These are phyloP conservation scores for Pholiota molesta DNA, from an alignment of 768 basidiomycete species.

Conservation along the genomic window DNA sequence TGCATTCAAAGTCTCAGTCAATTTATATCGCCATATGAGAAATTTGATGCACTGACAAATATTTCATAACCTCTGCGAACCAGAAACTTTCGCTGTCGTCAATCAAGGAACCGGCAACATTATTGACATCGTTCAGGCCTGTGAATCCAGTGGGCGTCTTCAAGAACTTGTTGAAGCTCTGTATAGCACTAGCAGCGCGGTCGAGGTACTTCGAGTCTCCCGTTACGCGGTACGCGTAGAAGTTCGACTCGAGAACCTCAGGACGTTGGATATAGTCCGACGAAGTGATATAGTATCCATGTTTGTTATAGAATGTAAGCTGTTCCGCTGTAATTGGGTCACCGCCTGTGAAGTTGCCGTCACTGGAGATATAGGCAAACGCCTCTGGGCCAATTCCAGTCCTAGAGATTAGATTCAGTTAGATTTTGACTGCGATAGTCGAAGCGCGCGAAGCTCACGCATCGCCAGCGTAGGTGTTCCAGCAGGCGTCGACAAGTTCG, in stretches of 20 bases:
- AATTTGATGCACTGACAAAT: conserved; percentile 49
- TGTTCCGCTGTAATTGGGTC: conserved; percentile 37
- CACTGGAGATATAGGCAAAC: conserved; percentile 64
- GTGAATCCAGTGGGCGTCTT: conserved; percentile 50
- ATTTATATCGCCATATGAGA: neutral
- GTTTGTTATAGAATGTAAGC: conserved; percentile 53
- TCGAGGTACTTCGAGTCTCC: conserved; percentile 71
- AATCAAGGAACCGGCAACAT: conserved; percentile 40
- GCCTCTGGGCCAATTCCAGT: conserved; percentile 79
- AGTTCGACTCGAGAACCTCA: conserved; percentile 80
- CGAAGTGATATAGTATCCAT: conserved; percentile 67
- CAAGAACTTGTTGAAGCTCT: conserved; percentile 62
- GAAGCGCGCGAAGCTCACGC: conserved; percentile 41
- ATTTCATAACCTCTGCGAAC: conserved; percentile 81
- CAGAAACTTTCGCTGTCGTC: conserved; percentile 71
- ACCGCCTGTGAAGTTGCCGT: conserved; percentile 67
- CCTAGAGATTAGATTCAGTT: conserved; percentile 32
- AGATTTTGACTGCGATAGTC: neutral
- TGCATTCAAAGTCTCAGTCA: neutral
- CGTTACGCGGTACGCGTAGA: conserved; percentile 76
- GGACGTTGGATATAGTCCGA: conserved; percentile 68
- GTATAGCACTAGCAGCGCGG: conserved; percentile 59
- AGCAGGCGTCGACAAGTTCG: conserved; percentile 69
- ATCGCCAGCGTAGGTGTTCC: conserved; percentile 80
- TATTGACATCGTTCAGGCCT: conserved; percentile 60